phyloP scores from a whole-genome alignment of 108 stramenopile genomes.

The Aurantiochytrium sp. region DNA sequence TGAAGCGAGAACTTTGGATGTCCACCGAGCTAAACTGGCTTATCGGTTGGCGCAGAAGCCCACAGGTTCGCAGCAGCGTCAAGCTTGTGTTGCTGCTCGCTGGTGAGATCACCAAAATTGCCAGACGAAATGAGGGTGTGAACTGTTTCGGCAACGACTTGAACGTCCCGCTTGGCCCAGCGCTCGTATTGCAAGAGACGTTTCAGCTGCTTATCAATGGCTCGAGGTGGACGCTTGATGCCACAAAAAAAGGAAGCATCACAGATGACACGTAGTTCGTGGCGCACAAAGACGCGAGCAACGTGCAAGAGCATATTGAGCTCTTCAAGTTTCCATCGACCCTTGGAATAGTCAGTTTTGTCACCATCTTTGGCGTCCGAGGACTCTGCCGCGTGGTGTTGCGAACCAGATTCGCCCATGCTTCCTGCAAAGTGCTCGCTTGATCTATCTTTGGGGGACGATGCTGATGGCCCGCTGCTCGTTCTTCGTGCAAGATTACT shows the following conservation, averaged over 20 bases:
- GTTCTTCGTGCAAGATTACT: too few species aligned
- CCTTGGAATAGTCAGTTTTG: background rate
- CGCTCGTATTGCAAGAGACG: background rate
- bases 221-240: background rate
- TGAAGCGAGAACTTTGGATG: too few species aligned
- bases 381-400: background rate
- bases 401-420: background rate
- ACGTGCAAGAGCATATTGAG: background rate
- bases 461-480: too few species aligned
- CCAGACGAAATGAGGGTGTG: background rate
- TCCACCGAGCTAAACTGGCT: too few species aligned
- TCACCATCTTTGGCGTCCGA: background rate
- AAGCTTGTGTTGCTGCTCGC: background rate
- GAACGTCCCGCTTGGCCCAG: background rate
- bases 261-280: background rate
- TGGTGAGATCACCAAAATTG: background rate
- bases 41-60: background rate
- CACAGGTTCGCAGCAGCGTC: background rate
- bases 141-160: background rate
- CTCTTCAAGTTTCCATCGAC: background rate
- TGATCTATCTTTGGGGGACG: too few species aligned
- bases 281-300: background rate
- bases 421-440: background rate
- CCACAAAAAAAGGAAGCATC: background rate
- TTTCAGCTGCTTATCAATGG: slow-evolving; percentile 12